Evolutionary conservation across 164 flowering plant species (phyloP).

Genomic region (Annona squamosa): DNA sequence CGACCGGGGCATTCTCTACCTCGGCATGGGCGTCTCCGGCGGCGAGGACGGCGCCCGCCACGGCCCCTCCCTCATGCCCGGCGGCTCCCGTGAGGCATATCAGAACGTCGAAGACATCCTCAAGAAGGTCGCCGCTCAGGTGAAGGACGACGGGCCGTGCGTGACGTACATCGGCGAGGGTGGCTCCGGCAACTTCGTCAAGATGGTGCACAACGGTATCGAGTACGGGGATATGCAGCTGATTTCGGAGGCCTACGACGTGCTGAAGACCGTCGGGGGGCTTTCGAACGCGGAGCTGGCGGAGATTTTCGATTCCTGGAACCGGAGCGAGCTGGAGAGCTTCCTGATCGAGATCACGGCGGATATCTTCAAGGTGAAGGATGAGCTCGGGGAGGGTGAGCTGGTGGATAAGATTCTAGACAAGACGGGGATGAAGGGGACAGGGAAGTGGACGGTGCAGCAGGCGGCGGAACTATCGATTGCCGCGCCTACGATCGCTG

Average conservation of each 20-base stretch:
- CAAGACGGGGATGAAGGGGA: conserved; percentile 47
- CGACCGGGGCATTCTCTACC: conserved; percentile 20
- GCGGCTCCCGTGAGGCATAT: conserved; percentile 43
- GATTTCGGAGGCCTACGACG: conserved; percentile 41
- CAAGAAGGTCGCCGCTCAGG: conserved; percentile 44
- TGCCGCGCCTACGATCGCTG: conserved; percentile 42
- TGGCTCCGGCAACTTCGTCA: conserved; percentile 41
- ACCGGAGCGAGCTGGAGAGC: conserved; percentile 38
- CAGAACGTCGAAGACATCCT: conserved; percentile 25
- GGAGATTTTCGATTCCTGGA: conserved; percentile 36
- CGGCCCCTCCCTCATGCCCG: conserved; percentile 52
- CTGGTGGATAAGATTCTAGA: conserved; percentile 44
- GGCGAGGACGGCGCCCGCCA: conserved; percentile 42
- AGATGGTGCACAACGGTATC: conserved; percentile 45
- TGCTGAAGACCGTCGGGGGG: conserved; percentile 32
- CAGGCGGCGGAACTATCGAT: conserved; percentile 44
- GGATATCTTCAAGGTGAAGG: conserved; percentile 34
- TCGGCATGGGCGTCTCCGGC: conserved; percentile 45
- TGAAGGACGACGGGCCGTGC: conserved; percentile 47
- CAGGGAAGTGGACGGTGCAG: conserved; percentile 50
- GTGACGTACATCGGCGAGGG: conserved; percentile 41
- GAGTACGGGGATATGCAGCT: conserved; percentile 28
- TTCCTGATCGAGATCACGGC: conserved; percentile 43
- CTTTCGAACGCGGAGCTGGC: conserved; percentile 30
- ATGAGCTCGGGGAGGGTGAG: conserved; percentile 28